Evolutionary conservation across 345 rosid genomes (phyloP), one percentile per base, ranked within the genome.

Genomic region (Brassica nigra): DNA sequence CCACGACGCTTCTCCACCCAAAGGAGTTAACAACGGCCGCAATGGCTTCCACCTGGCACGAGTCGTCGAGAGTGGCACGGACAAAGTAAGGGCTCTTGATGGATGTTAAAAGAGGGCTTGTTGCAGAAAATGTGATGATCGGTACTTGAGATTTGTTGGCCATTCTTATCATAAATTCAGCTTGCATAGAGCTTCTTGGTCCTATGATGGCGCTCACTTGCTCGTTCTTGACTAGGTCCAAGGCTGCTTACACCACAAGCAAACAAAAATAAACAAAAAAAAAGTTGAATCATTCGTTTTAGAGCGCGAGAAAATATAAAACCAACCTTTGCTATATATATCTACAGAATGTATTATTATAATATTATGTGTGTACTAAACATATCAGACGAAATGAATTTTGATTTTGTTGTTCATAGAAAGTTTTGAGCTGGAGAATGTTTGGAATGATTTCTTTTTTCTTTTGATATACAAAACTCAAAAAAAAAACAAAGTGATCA

Each of bases 81-180:
- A 87, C 71, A 76, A 86, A 88, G 57, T 83, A 87, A n/a, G 80
- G 71, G 10, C 62, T 82, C 5, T 66, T 49, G 9, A 52, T 66
- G 31, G 76, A 74, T 27, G 83, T 67, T 9, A 89, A 73, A 15
- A 80, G 66, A 42, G 88, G 87, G 15, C 79, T 83, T 3, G 88
- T 55, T 1, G 88, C 86, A 0, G 87, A 80, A 68, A 85, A 83
- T 44, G 94, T 82, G 11, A 90, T 64, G 11, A 82, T 83, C 0
- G 97, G 95, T 31, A 91, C 87, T 11, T 80, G 85, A 62, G 88
- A 66, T 44, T 78, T 86, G n/a, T 66, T 39, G 54, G 90, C 86
- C 0, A 83, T 27, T 4, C 63, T 55, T 8, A 78, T 76, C 30
- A 83, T 71, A 74, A 89, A 83, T 8, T 78, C 36, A 3, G 88